phyloP scores from a whole-genome alignment of 2,329 filamentous ascomycete species.

The Colletotrichum musae region DNA sequence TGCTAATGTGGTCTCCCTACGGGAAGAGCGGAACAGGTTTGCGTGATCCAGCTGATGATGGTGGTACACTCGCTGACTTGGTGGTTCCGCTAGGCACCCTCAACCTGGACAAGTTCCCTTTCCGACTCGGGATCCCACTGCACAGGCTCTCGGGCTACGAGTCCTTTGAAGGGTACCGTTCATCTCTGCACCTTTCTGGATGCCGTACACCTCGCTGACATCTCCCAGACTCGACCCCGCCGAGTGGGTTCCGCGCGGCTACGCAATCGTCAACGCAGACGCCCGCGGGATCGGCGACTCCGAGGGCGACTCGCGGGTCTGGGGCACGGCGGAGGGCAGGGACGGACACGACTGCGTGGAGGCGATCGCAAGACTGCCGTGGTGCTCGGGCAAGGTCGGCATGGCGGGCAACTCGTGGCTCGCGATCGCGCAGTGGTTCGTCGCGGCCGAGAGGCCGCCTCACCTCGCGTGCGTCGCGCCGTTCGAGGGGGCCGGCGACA shows the following conservation, averaged over 20 bases:
- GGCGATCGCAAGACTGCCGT: slow-evolving; percentile 20
- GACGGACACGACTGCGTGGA: slow-evolving; percentile 31
- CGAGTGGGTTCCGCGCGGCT: slow-evolving; percentile 20
- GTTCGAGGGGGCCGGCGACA: slow-evolving; percentile 20
- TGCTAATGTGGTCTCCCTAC: slow-evolving; percentile 28
- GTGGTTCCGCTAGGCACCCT: background rate
- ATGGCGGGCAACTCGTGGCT: slow-evolving; percentile 29
- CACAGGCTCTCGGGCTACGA: slow-evolving; percentile 19
- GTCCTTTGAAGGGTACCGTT: slow-evolving; percentile 25
- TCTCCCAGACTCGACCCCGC: slow-evolving; percentile 19
- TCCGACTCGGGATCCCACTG: slow-evolving; percentile 2
- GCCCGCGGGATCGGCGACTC: slow-evolving; percentile 22
- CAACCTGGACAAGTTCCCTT: slow-evolving; percentile 8
- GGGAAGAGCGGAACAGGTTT: slow-evolving; percentile 11
- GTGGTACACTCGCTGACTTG: background rate
- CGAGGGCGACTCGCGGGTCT: slow-evolving; percentile 7
- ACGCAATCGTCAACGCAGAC: slow-evolving; percentile 21
- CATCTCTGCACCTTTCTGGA: too few relatives aligned
- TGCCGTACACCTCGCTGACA: background rate
- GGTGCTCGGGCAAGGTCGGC: slow-evolving; percentile 15
- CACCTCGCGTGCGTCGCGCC: slow-evolving; percentile 22
- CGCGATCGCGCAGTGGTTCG: slow-evolving; percentile 16
- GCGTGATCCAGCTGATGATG: background rate
- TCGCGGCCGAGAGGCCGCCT: slow-evolving; percentile 20
- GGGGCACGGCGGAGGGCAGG: slow-evolving; percentile 17